A percentile compares a stretch with the other conserved stretches of the same genome.
phyloP scores from a whole-genome alignment of 1,284 basidiomycete species.

The Fistulina hepatica region DNA sequence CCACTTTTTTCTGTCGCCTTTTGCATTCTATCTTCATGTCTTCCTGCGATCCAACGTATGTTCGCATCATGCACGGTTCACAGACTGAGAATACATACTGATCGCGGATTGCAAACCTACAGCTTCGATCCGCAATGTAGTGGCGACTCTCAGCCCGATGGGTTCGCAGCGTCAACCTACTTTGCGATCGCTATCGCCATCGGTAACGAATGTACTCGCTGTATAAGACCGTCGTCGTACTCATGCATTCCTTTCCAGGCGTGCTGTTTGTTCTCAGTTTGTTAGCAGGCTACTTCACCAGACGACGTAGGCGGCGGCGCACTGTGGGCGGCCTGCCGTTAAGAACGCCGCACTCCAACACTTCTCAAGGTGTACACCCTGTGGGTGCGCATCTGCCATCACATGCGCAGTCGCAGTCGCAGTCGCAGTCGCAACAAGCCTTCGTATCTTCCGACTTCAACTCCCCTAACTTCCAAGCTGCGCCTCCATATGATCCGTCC shows the following conservation, averaged over 20 bases:
- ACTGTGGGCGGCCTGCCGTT: no score
- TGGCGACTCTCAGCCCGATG: no score
- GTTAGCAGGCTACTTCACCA: neutral
- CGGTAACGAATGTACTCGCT: neutral
- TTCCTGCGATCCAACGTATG: no score
- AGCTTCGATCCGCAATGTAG: no score
- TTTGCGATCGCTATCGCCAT: neutral
- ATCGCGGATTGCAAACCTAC: no score
- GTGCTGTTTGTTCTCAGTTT: neutral
- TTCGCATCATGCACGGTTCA: no score
- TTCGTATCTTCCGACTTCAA: neutral
- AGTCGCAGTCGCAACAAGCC: neutral
- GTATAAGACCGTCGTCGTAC: neutral
- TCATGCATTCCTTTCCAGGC: neutral
- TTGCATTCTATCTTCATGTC: no score
- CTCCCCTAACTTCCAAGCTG: conserved; percentile 1
- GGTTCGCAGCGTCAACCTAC: no score
- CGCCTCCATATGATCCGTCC: neutral
- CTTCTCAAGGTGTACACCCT: neutral
- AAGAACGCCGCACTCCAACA: neutral
- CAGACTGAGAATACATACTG: no score
- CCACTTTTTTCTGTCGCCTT: no score
- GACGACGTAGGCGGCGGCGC: neutral
- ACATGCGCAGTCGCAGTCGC: neutral
- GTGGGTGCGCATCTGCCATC: neutral